Base-by-base conservation (phyloP, 176 grass and related monocot genomes). In the barley (Hordeum vulgare) region DNA sequence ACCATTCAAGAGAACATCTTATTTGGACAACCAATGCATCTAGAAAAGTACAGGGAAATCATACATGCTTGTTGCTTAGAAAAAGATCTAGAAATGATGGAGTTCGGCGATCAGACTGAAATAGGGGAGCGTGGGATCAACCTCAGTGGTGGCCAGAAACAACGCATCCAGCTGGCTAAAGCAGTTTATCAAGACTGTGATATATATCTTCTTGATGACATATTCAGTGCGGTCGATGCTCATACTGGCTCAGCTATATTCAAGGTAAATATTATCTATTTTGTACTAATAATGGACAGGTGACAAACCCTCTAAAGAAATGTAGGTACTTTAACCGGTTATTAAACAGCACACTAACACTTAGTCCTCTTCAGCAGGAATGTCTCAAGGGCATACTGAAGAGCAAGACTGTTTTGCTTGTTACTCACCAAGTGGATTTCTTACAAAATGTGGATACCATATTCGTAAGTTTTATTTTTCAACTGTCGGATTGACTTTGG, bases 21-120 rank as follows among this genome's bases (percentile, higher is more conserved):
- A 81, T 94, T 94, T 78, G 92, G 92, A 45, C 39, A 81, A 18
- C 87, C 86, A 5, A 87, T 94, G 86, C 8, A 87, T 40, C 17
- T 9, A 29, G 62, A 91, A 41, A 91, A 17, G 56, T 91, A 91
- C 71, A 64, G 11, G 13, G 81, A 83, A 78, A 70, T 89, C 44
- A 54, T 94, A 80, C 81, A 8, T 42, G 81, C 80, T 14, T 94
- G 92, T 77, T 89, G 92, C 84, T 63, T 94, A 25, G 53, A 91
- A 80, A 94, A 83, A 76, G 92, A 94, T 83, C 47, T 91, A 34
- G 92, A 94, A 72, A 94, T 94, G 89, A 94, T 94, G 92, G 92
- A 89, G 74, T 94, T 91, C 23, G 84, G 89, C 7, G 92, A 94
- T 62, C 81, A 94, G 67, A 94, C 92, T 75, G 92, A 94, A 86